Evolutionary conservation across 441 rosid genomes (phyloP).

Genomic region (Biscutella laevigata): DNA sequence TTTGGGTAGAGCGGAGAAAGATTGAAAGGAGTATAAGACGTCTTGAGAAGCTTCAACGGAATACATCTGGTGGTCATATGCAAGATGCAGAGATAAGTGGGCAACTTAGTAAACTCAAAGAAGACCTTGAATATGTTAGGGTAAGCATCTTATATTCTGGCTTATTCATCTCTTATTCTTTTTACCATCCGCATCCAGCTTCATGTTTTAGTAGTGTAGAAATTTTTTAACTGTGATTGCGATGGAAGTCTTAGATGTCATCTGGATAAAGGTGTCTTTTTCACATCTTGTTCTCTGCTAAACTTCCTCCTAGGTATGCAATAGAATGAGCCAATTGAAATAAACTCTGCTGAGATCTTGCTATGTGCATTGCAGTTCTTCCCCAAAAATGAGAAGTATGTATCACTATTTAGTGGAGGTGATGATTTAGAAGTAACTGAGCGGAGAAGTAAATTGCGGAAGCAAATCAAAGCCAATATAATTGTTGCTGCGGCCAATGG

Average conservation of each 20-base stretch:
- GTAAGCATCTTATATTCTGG: conserved; percentile 34
- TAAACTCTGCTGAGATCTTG: background rate
- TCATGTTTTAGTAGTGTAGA: background rate
- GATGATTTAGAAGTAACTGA: conserved; percentile 59
- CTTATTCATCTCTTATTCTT: too few species aligned
- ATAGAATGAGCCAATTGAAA: background rate
- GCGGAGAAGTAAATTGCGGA: conserved; percentile 72
- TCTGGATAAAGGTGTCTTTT: too few species aligned
- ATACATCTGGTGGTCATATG: conserved; percentile 53
- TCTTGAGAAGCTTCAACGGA: conserved; percentile 84
- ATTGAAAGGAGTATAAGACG: conserved; percentile 77
- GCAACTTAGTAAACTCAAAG: conserved; percentile 76
- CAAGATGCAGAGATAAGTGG: conserved; percentile 57
- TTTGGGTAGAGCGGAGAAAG: conserved; percentile 72
- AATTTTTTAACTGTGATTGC: too few species aligned
- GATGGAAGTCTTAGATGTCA: too few species aligned
- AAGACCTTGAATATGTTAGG: conserved; percentile 95
- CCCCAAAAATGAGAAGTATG: conserved; percentile 94
- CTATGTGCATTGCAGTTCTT: conserved; percentile 53
- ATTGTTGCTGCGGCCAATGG: conserved; percentile 92
- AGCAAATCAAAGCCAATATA: conserved; percentile 85
- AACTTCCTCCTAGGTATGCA: background rate
- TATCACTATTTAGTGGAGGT: conserved; percentile 75
- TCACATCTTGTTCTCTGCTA: background rate
- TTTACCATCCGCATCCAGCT: background rate